A percentile compares a stretch with the other conserved stretches of the same genome.
These are phyloP conservation scores for Hypoxylon crocopeplum DNA, from an alignment of 495 filamentous ascomycete species.

Conservation along the genomic window DNA sequence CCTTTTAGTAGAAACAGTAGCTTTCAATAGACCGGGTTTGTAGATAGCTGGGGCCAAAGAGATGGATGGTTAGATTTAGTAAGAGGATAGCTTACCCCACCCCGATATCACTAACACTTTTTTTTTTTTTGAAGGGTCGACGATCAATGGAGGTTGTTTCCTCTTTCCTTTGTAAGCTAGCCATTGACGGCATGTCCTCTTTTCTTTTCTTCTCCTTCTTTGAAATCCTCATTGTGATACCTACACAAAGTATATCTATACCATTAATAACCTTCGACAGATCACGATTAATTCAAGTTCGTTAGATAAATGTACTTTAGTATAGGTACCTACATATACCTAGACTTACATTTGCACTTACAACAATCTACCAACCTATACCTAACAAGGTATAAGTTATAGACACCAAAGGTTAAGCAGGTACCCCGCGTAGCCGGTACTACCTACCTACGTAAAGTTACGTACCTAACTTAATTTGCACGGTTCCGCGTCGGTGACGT, in stretches of 20 bases:
- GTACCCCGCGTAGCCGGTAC: constrained; percentile 13
- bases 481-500: too few species aligned
- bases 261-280: too few species aligned
- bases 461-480: too few species aligned
- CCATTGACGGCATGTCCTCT: neutral
- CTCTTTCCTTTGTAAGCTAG: constrained; percentile 5
- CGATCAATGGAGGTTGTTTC: constrained; percentile 1
- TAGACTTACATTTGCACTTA: too few species aligned
- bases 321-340: too few species aligned
- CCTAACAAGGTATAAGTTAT: too few species aligned
- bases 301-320: too few species aligned
- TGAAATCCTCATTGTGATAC: neutral
- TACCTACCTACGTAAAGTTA: neutral
- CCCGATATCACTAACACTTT: constrained; percentile 14
- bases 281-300: too few species aligned
- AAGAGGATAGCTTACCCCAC: constrained; percentile 14
- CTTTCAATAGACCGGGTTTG: constrained; percentile 20
- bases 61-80: constrained; percentile 16
- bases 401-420: neutral
- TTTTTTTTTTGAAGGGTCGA: constrained; percentile 1
- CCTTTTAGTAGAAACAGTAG: constrained; percentile 18
- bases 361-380: too few species aligned
- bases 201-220: neutral
- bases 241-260: neutral
- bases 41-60: constrained; percentile 15